Conservation (phyloP, 306 rosid genomes). For the Hylodesmum podocarpum region DNA sequence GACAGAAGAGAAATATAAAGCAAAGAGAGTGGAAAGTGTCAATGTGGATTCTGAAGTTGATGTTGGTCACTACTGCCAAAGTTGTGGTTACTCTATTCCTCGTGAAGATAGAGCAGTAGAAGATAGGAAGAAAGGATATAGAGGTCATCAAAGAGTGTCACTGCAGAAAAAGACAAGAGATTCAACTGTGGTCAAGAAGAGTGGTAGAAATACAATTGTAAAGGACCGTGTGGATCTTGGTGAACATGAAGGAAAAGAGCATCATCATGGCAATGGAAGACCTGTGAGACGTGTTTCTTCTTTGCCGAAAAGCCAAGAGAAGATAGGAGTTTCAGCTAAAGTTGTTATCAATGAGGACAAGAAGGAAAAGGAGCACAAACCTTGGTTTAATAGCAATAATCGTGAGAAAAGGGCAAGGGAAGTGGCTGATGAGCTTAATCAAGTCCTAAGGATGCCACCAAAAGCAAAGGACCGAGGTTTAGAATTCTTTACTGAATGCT, state of each 20-base stretch:
- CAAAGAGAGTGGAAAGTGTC: not conserved
- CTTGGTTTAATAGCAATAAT: not conserved
- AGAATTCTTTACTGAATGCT: constrained; percentile 22
- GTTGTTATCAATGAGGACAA: not conserved
- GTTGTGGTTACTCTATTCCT: too few species aligned
- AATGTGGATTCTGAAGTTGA: not conserved
- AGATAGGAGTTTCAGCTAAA: not conserved
- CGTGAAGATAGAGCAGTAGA: too few species aligned
- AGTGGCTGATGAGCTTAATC: too few species aligned
- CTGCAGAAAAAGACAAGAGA: too few species aligned
- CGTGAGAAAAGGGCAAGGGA: too few species aligned
- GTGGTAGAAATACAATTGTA: not conserved
- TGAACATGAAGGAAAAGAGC: not conserved
- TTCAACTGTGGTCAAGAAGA: not conserved
- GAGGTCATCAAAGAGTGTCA: too few species aligned
- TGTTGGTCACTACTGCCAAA: too few species aligned
- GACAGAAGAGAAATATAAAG: not conserved
- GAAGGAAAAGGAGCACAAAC: not conserved
- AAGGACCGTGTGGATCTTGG: not conserved
- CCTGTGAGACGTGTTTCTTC: not conserved
- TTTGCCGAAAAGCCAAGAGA: not conserved
- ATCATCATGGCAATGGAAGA: not conserved
- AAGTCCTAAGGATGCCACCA: not conserved
- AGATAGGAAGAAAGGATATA: too few species aligned
- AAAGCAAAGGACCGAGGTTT: not conserved